Evolutionary conservation across 768 basidiomycete genomes (phyloP).

Genomic region (Phanerochaete sordida): DNA sequence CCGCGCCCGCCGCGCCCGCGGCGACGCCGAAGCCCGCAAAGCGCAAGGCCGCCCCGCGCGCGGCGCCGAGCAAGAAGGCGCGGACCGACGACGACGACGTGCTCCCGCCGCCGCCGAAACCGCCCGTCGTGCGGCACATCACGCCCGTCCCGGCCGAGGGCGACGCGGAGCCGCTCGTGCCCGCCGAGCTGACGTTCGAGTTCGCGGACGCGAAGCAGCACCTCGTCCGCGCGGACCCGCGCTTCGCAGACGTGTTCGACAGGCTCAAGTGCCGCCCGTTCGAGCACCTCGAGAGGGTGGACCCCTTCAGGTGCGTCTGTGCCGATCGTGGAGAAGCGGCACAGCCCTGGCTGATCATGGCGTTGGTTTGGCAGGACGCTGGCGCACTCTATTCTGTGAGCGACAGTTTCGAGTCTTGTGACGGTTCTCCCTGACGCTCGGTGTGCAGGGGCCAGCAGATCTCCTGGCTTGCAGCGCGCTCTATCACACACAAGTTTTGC

Average conservation of each 20-base stretch:
- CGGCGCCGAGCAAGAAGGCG: background rate
- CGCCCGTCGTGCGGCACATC: background rate
- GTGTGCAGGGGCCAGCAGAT: slow-evolving; percentile 68
- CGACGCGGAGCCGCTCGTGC: slow-evolving; percentile 40
- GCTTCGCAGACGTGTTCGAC: slow-evolving; percentile 69
- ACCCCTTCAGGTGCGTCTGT: slow-evolving; percentile 68
- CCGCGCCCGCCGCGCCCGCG: background rate
- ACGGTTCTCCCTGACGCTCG: background rate
- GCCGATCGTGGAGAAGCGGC: background rate
- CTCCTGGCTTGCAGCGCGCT: slow-evolving; percentile 82
- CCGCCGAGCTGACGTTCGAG: slow-evolving; percentile 71
- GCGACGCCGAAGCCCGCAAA: background rate
- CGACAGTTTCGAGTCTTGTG: background rate
- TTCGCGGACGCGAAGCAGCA: slow-evolving; percentile 74
- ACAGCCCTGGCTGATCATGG: background rate
- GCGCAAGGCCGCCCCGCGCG: background rate
- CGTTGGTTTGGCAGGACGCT: slow-evolving; percentile 41
- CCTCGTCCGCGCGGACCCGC: slow-evolving; percentile 58
- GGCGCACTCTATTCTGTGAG: slow-evolving; percentile 9
- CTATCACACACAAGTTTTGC: slow-evolving; percentile 77
- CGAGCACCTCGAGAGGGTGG: slow-evolving; percentile 67
- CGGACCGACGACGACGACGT: background rate
- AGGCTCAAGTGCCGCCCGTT: slow-evolving; percentile 73
- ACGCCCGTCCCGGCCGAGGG: background rate
- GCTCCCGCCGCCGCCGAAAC: background rate